Evolutionary conservation across 1,284 basidiomycete species (phyloP).

Genomic region (Puccinia coronata): DNA sequence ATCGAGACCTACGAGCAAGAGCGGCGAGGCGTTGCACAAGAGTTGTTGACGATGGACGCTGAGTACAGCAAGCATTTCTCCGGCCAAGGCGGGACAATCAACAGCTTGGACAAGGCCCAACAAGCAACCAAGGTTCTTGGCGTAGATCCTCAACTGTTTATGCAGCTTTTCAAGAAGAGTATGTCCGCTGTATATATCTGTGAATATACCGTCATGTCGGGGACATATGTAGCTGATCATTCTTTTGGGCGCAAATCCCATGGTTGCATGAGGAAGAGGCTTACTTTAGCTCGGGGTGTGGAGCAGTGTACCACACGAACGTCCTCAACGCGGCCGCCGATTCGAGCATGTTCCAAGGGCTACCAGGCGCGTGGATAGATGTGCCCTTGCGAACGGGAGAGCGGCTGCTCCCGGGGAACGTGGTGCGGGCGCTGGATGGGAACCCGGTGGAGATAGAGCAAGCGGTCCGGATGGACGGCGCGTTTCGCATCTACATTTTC

Average conservation of each 20-base stretch:
- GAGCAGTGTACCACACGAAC: slow-evolving; percentile 55
- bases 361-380: slow-evolving; percentile 51
- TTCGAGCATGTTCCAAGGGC: slow-evolving; percentile 53
- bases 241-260: not conserved
- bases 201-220: not conserved
- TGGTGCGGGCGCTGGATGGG: slow-evolving; percentile 55
- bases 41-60: slow-evolving; percentile 60
- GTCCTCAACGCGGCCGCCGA: slow-evolving; percentile 54
- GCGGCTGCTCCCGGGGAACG: slow-evolving; percentile 54
- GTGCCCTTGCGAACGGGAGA: slow-evolving; percentile 53
- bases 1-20: slow-evolving; percentile 60
- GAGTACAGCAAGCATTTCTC: slow-evolving; percentile 60
- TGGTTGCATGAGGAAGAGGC: slow-evolving; percentile 15
- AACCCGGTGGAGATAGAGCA: slow-evolving; percentile 57
- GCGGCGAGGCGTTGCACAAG: slow-evolving; percentile 59
- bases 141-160: slow-evolving; percentile 50
- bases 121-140: slow-evolving; percentile 49
- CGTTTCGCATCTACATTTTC: slow-evolving; percentile 52
- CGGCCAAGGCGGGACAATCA: slow-evolving; percentile 51
- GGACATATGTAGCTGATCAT: too few species aligned
- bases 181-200: not conserved
- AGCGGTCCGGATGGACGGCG: slow-evolving; percentile 57
- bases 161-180: slow-evolving; percentile 12
- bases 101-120: slow-evolving; percentile 52
- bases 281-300: slow-evolving; percentile 55